phyloP scores from a whole-genome alignment of 345 rosid species.

The Viola odorata region DNA sequence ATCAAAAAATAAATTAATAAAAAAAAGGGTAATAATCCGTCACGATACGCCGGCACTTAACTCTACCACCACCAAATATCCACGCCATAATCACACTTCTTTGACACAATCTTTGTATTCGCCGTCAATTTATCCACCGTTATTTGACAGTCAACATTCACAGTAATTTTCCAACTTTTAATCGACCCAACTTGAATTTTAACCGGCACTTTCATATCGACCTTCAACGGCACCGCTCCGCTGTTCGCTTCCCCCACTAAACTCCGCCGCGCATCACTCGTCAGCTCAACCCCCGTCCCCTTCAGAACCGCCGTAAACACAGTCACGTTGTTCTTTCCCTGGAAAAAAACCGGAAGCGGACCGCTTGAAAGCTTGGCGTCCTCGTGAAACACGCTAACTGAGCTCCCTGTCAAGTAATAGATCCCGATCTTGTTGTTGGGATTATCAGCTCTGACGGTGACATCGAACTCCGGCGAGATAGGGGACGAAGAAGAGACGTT shows the following conservation, averaged over 20 bases:
- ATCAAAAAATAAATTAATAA: neutral
- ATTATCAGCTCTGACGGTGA: slow-evolving; percentile 51
- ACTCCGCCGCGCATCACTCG: slow-evolving; percentile 17
- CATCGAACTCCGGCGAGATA: slow-evolving; percentile 51
- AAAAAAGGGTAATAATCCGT: neutral
- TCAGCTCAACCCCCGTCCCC: slow-evolving; percentile 45
- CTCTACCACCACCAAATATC: slow-evolving; percentile 39
- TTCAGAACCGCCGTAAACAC: slow-evolving; percentile 35
- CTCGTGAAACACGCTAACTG: slow-evolving; percentile 34
- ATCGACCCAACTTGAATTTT: slow-evolving; percentile 62
- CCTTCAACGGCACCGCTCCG: slow-evolving; percentile 47
- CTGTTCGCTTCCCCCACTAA: slow-evolving; percentile 23
- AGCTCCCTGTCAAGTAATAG: slow-evolving; percentile 44
- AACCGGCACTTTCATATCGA: slow-evolving; percentile 56
- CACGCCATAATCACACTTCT: slow-evolving; percentile 56
- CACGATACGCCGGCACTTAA: neutral
- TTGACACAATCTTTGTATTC: slow-evolving; percentile 38
- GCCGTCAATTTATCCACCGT: slow-evolving; percentile 69
- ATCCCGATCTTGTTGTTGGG: slow-evolving; percentile 66
- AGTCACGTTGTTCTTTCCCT: slow-evolving; percentile 59
- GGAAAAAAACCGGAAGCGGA: slow-evolving; percentile 43
- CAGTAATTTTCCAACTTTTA: slow-evolving; percentile 67
- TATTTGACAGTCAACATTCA: slow-evolving; percentile 59
- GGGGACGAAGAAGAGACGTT: slow-evolving; percentile 40
- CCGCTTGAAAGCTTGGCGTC: slow-evolving; percentile 44